A percentile compares a stretch with the other conserved stretches of the same genome.
Conservation (phyloP, 208 protist species). For the Crithidia expoeki region DNA sequence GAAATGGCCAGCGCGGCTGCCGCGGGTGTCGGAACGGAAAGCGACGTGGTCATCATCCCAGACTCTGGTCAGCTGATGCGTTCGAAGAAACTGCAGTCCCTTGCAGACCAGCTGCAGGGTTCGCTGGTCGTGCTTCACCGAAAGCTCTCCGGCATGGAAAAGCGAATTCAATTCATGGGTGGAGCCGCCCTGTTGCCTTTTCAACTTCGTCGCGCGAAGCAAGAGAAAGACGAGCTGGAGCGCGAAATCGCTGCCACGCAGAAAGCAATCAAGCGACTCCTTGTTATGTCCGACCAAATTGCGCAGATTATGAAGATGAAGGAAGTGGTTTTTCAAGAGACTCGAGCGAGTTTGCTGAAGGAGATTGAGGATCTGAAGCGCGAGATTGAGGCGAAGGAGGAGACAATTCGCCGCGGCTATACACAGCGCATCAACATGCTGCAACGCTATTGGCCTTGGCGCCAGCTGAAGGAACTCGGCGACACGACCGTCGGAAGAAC, state of each 20-base stretch:
- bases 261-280: slow-evolving; percentile 47
- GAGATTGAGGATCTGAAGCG: slow-evolving; percentile 54
- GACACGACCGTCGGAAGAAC: slow-evolving; percentile 73
- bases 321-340: slow-evolving; percentile 29
- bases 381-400: slow-evolving; percentile 40
- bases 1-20: background rate
- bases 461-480: slow-evolving; percentile 79
- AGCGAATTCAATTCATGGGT: slow-evolving; percentile 34
- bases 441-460: slow-evolving; percentile 88
- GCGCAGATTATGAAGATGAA: slow-evolving; percentile 49
- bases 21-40: background rate
- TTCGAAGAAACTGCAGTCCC: slow-evolving; percentile 45
- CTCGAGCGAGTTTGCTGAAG: slow-evolving; percentile 29
- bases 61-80: slow-evolving; percentile 46
- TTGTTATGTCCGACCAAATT: slow-evolving; percentile 62
- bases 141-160: slow-evolving; percentile 55
- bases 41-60: slow-evolving; percentile 33
- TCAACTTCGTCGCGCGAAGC: slow-evolving; percentile 57
- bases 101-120: slow-evolving; percentile 60
- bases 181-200: slow-evolving; percentile 52
- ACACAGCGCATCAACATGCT: slow-evolving; percentile 80
- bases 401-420: slow-evolving; percentile 66
- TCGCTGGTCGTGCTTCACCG: slow-evolving; percentile 55
- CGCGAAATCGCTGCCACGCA: slow-evolving; percentile 61
- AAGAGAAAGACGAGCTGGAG: slow-evolving; percentile 59